Evolutionary conservation across 2,329 filamentous ascomycete genomes (phyloP), one percentile per base, ranked within the genome.

Genomic region (Geosmithia flava): DNA sequence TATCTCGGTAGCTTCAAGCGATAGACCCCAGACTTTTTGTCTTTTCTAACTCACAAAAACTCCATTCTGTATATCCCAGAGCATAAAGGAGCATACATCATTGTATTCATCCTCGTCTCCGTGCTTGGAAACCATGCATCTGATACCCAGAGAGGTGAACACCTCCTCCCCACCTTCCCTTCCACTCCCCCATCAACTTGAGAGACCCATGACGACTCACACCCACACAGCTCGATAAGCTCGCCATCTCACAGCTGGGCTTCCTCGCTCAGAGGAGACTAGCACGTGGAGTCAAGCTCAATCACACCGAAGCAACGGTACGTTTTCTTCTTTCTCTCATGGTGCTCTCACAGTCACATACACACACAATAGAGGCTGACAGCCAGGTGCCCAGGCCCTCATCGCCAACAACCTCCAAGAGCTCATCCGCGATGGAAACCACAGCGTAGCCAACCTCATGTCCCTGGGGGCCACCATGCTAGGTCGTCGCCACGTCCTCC

Each of bases 371-470:
- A 11, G 10, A 46, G 30, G 30, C 27, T 23, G 20, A 44, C 20
- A 15, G 20, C 23, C 23, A 27, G 27, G 19, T 23, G 37, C 23
- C 40, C 46, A 85, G 82, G 85, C 84, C 27, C 76, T 90, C 55
- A 94, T 96, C 59, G 83, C 90, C 52, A 89, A 80, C 62, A 90
- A 90, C 64, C 76, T 97, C 46, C 91, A 96, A 66, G 91, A 97
- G 76, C 83, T 96, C 58, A 94, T 97, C 64, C 90, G 91, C 64
- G 91, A 97, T 91, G 91, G 91, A 62, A 81, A 85, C 56, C 87
- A 96, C 69, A 85, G 78, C 15, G 91, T 97, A 48, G 84, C 90
- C 40, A 89, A 95, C 64, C 86, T 97, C 61, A 97, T 97, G 90
- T 72, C 80, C 52, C 78, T 95, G 53, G 91, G 91, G 56, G 81